These are phyloP conservation scores for Fraxinus velutina DNA, from an alignment of 305 asterid species.

Conservation along the genomic window DNA sequence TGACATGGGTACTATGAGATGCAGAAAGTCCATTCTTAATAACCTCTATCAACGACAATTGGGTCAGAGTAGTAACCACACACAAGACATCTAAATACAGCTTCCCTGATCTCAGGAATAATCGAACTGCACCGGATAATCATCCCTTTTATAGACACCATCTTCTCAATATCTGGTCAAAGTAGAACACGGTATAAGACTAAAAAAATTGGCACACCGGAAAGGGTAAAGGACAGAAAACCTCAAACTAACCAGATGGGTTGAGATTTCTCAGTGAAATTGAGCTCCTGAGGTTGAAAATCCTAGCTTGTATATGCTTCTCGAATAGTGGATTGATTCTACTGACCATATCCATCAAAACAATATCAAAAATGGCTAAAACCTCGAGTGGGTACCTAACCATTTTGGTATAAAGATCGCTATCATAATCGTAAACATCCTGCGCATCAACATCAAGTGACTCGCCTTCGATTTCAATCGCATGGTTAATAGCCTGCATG, in stretches of 20 bases:
- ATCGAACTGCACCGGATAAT: conserved; percentile 87
- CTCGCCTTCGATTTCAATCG: conserved; percentile 85
- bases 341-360: conserved; percentile 81
- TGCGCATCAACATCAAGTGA: conserved; percentile 90
- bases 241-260: conserved; percentile 73
- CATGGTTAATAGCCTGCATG: conserved; percentile 61
- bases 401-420: conserved; percentile 77
- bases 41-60: conserved; percentile 84
- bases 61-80: conserved; percentile 94
- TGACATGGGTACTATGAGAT: not conserved
- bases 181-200: conserved; percentile 1
- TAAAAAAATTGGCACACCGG: not conserved
- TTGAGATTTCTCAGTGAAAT: conserved; percentile 83
- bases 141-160: conserved; percentile 95
- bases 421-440: conserved; percentile 67
- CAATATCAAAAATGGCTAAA: conserved; percentile 83
- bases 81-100: conserved; percentile 87
- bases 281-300: conserved; percentile 79
- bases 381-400: conserved; percentile 94
- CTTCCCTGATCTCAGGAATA: conserved; percentile 91
- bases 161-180: conserved; percentile 78
- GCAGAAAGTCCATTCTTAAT: conserved; percentile 7
- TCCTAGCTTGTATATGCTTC: conserved; percentile 90
- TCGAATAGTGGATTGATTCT: conserved; percentile 68
- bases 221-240: not conserved